Conservation (phyloP, 2,329 filamentous ascomycete species). For the Chaetomiaceae sp. region DNA sequence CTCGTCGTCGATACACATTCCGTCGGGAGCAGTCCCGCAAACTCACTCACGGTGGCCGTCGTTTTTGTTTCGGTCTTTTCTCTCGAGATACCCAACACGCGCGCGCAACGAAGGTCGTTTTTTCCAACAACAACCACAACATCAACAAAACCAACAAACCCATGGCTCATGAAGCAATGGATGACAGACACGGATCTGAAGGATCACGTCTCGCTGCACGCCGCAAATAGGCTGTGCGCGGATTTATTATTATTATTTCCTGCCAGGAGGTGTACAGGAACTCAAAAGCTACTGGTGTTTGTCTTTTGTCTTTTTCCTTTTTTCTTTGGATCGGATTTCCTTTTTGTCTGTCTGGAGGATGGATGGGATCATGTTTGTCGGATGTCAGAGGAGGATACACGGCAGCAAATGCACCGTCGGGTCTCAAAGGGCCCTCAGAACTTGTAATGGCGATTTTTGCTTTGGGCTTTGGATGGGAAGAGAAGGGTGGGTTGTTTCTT, state of each 20-base stretch:
- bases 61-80: conserved; percentile 22
- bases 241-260: background rate
- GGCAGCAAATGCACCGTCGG: background rate
- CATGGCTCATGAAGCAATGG: conserved; percentile 13
- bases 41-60: conserved; percentile 24
- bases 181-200: conserved; percentile 6
- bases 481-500: conserved; percentile 4
- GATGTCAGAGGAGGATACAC: background rate
- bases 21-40: conserved; percentile 26
- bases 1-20: conserved; percentile 17
- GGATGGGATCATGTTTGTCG: background rate
- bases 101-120: background rate
- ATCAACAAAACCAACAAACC: background rate
- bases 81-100: conserved; percentile 25
- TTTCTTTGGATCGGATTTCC: background rate
- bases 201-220: conserved; percentile 7
- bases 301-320: background rate
- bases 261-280: conserved; percentile 14
- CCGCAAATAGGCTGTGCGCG: background rate
- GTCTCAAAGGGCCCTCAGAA: background rate
- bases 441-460: conserved; percentile 14
- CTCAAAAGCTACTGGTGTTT: conserved; percentile 18
- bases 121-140: background rate
- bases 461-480: conserved; percentile 4
- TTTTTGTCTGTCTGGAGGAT: conserved; percentile 2